Base-by-base conservation (phyloP, 1,139 yeast genomes). In the Protomyces macrosporus region DNA sequence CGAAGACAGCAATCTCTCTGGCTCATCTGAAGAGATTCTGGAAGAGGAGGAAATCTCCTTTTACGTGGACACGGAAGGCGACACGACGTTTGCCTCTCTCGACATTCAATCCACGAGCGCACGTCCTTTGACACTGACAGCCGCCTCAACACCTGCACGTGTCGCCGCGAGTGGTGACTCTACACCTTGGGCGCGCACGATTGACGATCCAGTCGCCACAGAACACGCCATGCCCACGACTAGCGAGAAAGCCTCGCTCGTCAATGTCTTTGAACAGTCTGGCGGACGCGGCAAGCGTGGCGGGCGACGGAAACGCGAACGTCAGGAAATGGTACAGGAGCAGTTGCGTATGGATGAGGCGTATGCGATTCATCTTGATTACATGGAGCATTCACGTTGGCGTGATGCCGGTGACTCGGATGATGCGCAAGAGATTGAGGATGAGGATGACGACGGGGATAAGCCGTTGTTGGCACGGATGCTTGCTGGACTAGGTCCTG, bases 341-440 rank as follows among this genome's bases (percentile, higher is more conserved):
- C 62, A 42, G 34, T 7, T 35, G 42, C 35, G 42, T 9, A 33
- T 33, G 42, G 42, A 35, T n/a, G 62, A 58, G 14, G 61, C 51
- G 7, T 35, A 51, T 33, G 62, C 53, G 16, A 42, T 58, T 23
- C 53, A 51, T 39, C 45, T 58, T 33, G 62, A 58, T 35, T 58
- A 58, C 30, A 58, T 58, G 62, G 62, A 58, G 42, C 51, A 58
- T n/a, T 55, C 62, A 35, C 34, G 45, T 16, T 58, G 62, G 62
- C 14, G 56, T 7, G 62, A 58, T 23, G 55, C 35, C 36, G 42
- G 34, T 39, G 14, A n/a, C 9, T 42, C 4, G 23, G 55, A n/a
- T 14, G 63, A 60, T 7, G 23, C 23, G 23, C 23, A 23, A 23
- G 45, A 23, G 12, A 37, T 36, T 30, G 63, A 52, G 36, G 45